Base-by-base conservation (phyloP, 305 asterid species). In the Fraxinus platypoda region DNA sequence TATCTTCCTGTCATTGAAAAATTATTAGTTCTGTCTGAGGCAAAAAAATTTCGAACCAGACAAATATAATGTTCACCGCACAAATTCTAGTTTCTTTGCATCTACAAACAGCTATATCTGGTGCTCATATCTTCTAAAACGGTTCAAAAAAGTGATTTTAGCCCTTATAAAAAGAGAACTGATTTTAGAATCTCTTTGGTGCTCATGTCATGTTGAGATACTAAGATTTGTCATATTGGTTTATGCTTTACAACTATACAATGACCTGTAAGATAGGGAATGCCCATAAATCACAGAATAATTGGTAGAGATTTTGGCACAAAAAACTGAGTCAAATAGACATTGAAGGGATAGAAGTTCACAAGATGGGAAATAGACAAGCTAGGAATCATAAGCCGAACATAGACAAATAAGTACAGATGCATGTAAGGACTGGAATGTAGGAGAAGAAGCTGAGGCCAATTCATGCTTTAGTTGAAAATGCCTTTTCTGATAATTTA, bases 1-100 rank as follows among this genome's bases (percentile, higher is more conserved):
- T 31, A 95, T 46, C 75, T 94, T 95, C 88, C 99, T 95, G 88
- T 19, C 19, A 26, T 64, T 23, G 21, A 25, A 11, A 8, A 21
- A 25, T 64, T 64, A 25, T 64, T 25, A 23, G 33, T 41, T 11
- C 13, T 8, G 54, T 3, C 12, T 11, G 13, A 2, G 17, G 4
- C 15, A 33, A 41, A 8, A 8, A 41, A 41, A 8, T 41, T 41
- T 41, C 52, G 15, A 11, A 41, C 3, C 4, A 9, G 52, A 41
- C 52, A 41, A 2, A 41, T 41, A 41, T 41, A 35, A 1, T 35
- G 15, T 11, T 8, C 15, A 41, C 41, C 15, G 15, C 15, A 41
- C 52, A 41, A 41, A 41, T 41, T 41, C 52, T 12, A 8, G 15
- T 11, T 41, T 41, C 49, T 8, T 41, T 41, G 13, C 2, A 41